Percentiles rank a stretch among this genome's conserved stretches.
phyloP scores from a whole-genome alignment of 2,329 filamentous ascomycete species.

The Aspergillus phoenicis region DNA sequence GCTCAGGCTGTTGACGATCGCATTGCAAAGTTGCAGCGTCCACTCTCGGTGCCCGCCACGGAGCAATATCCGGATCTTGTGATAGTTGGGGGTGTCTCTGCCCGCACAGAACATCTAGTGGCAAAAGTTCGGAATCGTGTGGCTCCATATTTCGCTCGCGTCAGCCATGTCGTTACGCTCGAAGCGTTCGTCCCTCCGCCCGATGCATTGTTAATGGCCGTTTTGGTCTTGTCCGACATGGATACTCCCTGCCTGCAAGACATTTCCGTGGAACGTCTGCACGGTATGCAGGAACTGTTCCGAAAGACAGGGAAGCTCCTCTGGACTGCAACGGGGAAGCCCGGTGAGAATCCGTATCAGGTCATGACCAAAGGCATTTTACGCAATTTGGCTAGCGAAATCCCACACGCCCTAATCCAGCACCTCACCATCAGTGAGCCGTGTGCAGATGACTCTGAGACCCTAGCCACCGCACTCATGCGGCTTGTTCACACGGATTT shows the following conservation, averaged over 20 bases:
- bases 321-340: not conserved
- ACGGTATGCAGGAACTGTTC: not conserved
- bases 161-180: not conserved
- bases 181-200: not conserved
- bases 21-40: not conserved
- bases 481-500: not conserved
- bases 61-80: conserved; percentile 1
- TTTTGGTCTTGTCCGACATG: conserved; percentile 3
- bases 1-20: conserved; percentile 5
- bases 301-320: not conserved
- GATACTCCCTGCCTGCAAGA: not conserved
- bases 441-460: not conserved
- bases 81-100: not conserved
- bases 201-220: not conserved
- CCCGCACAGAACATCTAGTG: not conserved
- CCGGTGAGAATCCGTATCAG: not conserved
- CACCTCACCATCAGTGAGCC: not conserved
- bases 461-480: conserved; percentile 2
- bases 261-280: not conserved
- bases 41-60: not conserved
- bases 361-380: conserved; percentile 11
- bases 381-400: not conserved
- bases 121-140: not conserved
- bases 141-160: not conserved
- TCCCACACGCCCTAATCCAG: conserved; percentile 3